Conservation (phyloP, 371 early-diverging fungal genomes). For the Mucor piriformis region DNA sequence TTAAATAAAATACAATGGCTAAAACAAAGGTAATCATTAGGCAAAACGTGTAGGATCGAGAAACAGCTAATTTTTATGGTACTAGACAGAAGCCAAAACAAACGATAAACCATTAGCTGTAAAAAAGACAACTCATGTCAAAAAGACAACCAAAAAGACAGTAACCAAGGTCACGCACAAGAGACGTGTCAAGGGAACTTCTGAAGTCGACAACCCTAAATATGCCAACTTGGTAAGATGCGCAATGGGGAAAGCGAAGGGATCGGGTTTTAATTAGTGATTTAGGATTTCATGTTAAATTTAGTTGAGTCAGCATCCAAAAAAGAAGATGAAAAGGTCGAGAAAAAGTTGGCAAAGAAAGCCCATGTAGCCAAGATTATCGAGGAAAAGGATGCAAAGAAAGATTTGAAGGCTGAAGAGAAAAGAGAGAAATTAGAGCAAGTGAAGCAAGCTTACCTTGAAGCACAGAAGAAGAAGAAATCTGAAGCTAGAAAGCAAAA, state of each 20-base stretch:
- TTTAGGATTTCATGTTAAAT: conserved; percentile 23
- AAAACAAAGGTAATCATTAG: too few species aligned
- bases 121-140: background rate
- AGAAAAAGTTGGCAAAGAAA: conserved; percentile 23
- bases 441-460: conserved; percentile 20
- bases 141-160: background rate
- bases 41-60: too few species aligned
- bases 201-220: conserved; percentile 32
- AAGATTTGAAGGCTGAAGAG: conserved; percentile 15
- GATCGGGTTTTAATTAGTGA: background rate
- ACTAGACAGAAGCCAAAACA: too few species aligned
- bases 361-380: conserved; percentile 21
- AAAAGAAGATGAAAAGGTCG: conserved; percentile 21
- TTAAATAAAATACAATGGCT: too few species aligned
- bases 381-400: conserved; percentile 26
- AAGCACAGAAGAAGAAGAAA: conserved; percentile 27
- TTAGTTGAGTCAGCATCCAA: conserved; percentile 23
- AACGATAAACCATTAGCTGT: too few species aligned
- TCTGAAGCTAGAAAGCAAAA: conserved; percentile 24
- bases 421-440: conserved; percentile 25
- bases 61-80: too few species aligned
- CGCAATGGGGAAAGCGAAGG: too few species aligned
- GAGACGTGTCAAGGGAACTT: conserved; percentile 19
- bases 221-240: conserved; percentile 18
- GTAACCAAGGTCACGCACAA: background rate